These are phyloP conservation scores for Boletus rex-veris DNA, from an alignment of 768 basidiomycete genomes.

Conservation along the genomic window DNA sequence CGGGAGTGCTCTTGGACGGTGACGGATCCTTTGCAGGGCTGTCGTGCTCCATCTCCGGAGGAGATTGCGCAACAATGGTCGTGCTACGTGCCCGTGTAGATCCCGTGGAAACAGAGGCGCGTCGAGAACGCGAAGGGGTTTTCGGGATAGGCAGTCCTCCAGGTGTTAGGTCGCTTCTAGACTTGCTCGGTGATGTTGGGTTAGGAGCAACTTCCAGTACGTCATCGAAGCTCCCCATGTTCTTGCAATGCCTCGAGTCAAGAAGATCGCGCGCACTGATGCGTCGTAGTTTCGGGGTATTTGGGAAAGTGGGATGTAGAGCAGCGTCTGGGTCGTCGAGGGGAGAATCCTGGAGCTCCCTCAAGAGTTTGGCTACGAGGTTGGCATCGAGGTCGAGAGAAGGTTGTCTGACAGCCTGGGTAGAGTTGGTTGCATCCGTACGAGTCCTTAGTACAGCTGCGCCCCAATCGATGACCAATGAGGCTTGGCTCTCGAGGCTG, in stretches of 20 bases:
- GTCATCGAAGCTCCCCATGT: conserved; percentile 3
- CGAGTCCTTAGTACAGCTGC: conserved; percentile 36
- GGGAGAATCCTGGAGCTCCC: conserved; percentile 18
- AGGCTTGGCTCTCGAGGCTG: conserved; percentile 54
- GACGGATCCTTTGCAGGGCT: conserved; percentile 2
- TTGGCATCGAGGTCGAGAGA: conserved; percentile 23
- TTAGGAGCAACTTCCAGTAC: background rate
- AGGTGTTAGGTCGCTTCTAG: conserved; percentile 2
- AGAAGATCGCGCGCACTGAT: conserved; percentile 24
- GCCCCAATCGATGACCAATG: conserved; percentile 50
- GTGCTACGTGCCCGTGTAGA: conserved; percentile 17
- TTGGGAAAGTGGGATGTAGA: conserved; percentile 1
- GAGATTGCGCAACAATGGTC: conserved; percentile 7
- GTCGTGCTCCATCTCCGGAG: conserved; percentile 2
- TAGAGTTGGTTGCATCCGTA: conserved; percentile 14
- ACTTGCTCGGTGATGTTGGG: conserved; percentile 9
- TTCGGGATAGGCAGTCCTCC: conserved; percentile 11
- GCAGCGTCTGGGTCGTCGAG: conserved; percentile 14
- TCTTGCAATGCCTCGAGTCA: conserved; percentile 13
- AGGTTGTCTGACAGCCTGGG: conserved; percentile 24
- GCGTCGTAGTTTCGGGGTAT: conserved; percentile 12
- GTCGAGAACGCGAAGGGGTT: conserved; percentile 19
- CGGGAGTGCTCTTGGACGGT: background rate
- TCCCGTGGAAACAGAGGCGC: conserved; percentile 15
- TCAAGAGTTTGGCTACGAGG: conserved; percentile 18